A percentile compares a stretch with the other conserved stretches of the same genome.
Evolutionary conservation across 2,329 filamentous ascomycete genomes (phyloP).

Genomic region (Claviceps arundinis): DNA sequence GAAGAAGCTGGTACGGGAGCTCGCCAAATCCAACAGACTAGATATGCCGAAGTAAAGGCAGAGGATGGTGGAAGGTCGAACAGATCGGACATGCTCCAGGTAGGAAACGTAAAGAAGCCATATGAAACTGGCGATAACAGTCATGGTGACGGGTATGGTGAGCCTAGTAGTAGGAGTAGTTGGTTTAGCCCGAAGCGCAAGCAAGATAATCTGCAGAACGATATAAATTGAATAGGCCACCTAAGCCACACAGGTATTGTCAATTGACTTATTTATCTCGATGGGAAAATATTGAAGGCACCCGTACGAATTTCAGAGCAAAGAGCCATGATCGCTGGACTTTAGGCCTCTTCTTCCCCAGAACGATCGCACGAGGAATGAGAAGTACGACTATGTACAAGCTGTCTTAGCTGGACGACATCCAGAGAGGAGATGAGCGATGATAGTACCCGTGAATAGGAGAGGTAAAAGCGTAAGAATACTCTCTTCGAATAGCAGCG

Average conservation of each 20-base stretch:
- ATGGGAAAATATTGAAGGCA: background rate
- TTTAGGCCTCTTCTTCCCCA: constrained; percentile 5
- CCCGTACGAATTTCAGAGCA: constrained; percentile 7
- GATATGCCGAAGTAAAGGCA: constrained; percentile 18
- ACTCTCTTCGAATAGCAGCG: constrained; percentile 15
- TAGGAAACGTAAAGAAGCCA: constrained; percentile 15
- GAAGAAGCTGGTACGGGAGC: constrained; percentile 19
- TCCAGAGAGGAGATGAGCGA: background rate
- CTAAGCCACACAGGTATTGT: background rate
- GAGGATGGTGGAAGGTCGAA: constrained; percentile 20
- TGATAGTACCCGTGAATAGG: constrained; percentile 6
- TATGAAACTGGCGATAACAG: constrained; percentile 8
- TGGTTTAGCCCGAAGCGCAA: constrained; percentile 9
- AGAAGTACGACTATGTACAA: constrained; percentile 4
- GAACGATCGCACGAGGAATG: constrained; percentile 1
- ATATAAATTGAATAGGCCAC: constrained; percentile 5
- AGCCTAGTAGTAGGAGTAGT: constrained; percentile 8
- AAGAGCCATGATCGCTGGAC: constrained; percentile 8
- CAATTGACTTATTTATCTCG: background rate
- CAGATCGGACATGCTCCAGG: constrained; percentile 18
- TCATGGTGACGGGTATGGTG: constrained; percentile 7
- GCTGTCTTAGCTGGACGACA: background rate
- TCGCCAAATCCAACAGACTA: constrained; percentile 18
- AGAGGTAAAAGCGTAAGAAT: constrained; percentile 13
- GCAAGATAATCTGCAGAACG: constrained; percentile 8